These are phyloP conservation scores for Triadica sebifera DNA, from an alignment of 345 rosid species.

Conservation along the genomic window DNA sequence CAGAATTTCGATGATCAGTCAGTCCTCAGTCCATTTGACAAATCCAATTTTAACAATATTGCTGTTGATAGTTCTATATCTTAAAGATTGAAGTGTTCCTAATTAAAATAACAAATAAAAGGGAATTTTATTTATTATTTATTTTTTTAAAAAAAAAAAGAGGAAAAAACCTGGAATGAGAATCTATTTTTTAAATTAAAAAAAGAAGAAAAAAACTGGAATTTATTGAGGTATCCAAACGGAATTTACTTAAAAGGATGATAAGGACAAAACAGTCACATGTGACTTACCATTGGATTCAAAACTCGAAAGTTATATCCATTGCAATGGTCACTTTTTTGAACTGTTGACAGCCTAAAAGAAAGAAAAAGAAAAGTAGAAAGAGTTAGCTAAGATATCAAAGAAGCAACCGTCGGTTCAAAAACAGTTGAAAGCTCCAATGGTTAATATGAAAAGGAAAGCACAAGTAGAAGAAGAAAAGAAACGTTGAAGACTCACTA, in stretches of 20 bases:
- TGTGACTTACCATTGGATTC: background rate
- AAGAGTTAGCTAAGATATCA: background rate
- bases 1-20: too few species aligned
- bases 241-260: background rate
- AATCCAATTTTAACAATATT: too few species aligned
- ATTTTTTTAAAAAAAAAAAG: too few species aligned
- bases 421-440: background rate
- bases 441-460: conserved; percentile 11
- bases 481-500: conserved; percentile 29
- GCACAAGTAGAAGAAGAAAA: conserved; percentile 30
- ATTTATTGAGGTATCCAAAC: too few species aligned
- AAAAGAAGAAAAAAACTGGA: too few species aligned
- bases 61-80: too few species aligned
- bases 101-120: too few species aligned
- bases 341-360: background rate
- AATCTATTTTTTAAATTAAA: too few species aligned
- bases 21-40: too few species aligned
- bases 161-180: too few species aligned
- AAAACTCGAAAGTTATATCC: background rate
- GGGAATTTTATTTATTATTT: too few species aligned
- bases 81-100: too few species aligned
- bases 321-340: conserved; percentile 15
- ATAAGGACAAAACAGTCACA: conserved; percentile 1
- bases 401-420: conserved; percentile 13
- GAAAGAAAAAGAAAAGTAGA: background rate